Evolutionary conservation across 176 grass and related monocot genomes (phyloP), one percentile per base, ranked within the genome.

Genomic region (Otatea glauca): DNA sequence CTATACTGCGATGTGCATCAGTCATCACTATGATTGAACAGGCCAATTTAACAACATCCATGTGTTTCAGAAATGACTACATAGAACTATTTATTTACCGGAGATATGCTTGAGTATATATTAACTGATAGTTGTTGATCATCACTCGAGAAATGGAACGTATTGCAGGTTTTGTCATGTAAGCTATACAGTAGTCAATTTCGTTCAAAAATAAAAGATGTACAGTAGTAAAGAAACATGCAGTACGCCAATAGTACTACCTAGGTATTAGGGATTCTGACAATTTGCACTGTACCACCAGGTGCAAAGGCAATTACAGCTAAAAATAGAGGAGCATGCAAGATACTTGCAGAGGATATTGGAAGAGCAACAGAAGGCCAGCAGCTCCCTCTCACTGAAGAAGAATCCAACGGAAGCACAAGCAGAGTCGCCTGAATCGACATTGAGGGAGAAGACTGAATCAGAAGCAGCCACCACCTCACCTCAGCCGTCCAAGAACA

Each of bases 341-440:
- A 94, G 54, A 15, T 98, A 95, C 86, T 87, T 98, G 93, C 96
- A 98, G 59, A 98, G 86, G 85, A 93, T 98, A 73, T 47, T 98
- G 43, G 96, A 93, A 83, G 87, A 93, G 75, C 96, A 95, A n/a
- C 87, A 93, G 77, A 98, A 95, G 85, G 75, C 73, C 16, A 53
- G 83, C 72, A 73, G 59, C 77, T 86, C 91, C 8, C 77, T 87
- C 6, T 58, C 79, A 12, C 47, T 60, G 51, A 89, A 91, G 75
- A 72, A 13, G 75, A 72, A 13, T 14, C 79, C 88, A 76, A 62
- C 70, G 9, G 43, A 61, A 60, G 9, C 35, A 12, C 75, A 70
- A 35, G 27, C 80, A 14, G 56, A 48, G 55, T 76, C 37, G 18
- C 32, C 87, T 35, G 71, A 69, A 71, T 79, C 76, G 20, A 41